Evolutionary conservation across 495 filamentous ascomycete genomes (phyloP).

Genomic region (Xanthoparmelia taractica): DNA sequence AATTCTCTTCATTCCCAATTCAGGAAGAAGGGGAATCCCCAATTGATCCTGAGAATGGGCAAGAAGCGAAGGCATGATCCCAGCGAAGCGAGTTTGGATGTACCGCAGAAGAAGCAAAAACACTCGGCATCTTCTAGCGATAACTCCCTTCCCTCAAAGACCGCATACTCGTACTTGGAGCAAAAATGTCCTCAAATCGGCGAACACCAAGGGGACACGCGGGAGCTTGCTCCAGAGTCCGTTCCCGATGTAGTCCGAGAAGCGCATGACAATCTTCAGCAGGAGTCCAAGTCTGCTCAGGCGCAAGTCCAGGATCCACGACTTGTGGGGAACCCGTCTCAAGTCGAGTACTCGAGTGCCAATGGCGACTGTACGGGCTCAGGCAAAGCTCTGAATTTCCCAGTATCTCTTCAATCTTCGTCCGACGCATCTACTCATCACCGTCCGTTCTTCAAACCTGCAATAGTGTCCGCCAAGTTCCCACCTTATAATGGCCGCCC

Average conservation of each 20-base stretch:
- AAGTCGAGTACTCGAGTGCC: neutral
- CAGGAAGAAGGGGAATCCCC: neutral
- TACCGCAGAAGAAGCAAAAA: constrained; percentile 3
- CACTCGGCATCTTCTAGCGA: neutral
- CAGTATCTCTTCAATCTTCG: neutral
- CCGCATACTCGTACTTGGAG: neutral
- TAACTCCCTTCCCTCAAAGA: neutral
- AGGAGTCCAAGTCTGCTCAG: neutral
- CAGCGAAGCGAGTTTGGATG: neutral
- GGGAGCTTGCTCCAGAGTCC: neutral
- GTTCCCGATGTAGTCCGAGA: neutral
- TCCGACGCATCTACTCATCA: neutral
- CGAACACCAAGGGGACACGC: neutral
- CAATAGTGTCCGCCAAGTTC: neutral
- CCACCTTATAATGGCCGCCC: constrained; percentile 6
- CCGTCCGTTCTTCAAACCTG: neutral
- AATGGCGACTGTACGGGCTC: neutral
- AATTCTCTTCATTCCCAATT: neutral
- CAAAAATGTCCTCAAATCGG: neutral
- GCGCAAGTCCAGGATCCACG: neutral
- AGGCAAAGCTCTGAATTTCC: neutral
- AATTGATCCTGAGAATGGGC: neutral
- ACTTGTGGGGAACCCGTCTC: neutral
- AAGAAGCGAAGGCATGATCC: neutral
- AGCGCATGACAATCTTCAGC: neutral